phyloP scores from a whole-genome alignment of 805 yeast genomes.

The Yueomyces sinensis region DNA sequence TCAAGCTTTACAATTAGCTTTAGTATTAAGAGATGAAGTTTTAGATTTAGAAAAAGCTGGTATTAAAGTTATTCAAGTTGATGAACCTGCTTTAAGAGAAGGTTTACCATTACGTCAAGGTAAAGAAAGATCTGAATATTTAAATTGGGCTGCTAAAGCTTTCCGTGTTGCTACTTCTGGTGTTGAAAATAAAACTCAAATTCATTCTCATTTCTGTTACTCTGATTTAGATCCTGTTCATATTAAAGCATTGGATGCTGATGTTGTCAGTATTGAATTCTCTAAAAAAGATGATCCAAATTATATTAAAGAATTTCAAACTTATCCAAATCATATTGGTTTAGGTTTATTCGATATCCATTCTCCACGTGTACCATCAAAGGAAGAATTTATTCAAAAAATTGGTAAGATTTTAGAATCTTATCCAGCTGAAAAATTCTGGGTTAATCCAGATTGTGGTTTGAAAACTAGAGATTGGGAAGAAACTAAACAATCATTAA shows the following conservation, averaged over 20 bases:
- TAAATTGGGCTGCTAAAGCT: constrained; percentile 98
- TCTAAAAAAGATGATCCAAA: constrained; percentile 99
- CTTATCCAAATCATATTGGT: constrained; percentile 99
- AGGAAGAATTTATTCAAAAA: constrained; percentile 89
- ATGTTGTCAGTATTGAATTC: constrained; percentile 98
- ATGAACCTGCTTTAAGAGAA: constrained; percentile 99
- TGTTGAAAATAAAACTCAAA: constrained; percentile 88
- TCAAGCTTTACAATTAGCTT: constrained; percentile 93
- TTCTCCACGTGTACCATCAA: constrained; percentile 99
- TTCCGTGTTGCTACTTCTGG: constrained; percentile 99
- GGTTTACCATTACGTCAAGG: constrained; percentile 99
- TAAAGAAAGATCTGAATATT: constrained; percentile 89
- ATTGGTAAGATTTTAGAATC: constrained; percentile 89
- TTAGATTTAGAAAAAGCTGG: constrained; percentile 97
- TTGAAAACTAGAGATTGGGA: constrained; percentile 99
- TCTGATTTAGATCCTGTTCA: constrained; percentile 99
- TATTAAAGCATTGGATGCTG: constrained; percentile 99
- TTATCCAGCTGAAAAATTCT: constrained; percentile 95
- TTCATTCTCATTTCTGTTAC: constrained; percentile 99
- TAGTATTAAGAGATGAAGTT: constrained; percentile 98
- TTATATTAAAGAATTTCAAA: constrained; percentile 93
- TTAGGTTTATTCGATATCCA: constrained; percentile 97
- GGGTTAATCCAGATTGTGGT: constrained; percentile 99
- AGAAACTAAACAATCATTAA: constrained; percentile 87
- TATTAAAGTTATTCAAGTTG: constrained; percentile 95